Base-by-base conservation (phyloP, 257 asterid species). In the Verbascum thapsus region DNA sequence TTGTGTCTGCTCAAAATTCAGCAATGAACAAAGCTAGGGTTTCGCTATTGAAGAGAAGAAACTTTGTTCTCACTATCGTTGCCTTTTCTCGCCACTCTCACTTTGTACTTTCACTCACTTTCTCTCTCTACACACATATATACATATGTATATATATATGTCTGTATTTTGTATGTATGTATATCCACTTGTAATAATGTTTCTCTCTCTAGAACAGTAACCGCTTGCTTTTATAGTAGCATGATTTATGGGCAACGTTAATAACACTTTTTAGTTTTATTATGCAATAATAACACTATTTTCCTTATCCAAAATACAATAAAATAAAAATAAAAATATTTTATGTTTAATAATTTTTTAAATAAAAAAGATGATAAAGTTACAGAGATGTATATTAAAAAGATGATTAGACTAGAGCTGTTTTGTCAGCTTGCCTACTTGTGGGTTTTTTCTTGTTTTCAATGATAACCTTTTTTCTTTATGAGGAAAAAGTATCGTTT, bases 11-110 rank as follows among this genome's bases (percentile, higher is more conserved):
- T 54, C 53, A 32, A 40, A 63, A 51, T 50, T 43, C 10, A 62
- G 61, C 35, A 64, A 39, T 40, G 52, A 61, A 66, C 63, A 18
- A 35, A 70, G 66, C 73, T 76, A 76, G 85, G 85, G 83, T 76
- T 80, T 80, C 73, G 41, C 58, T 50, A 26, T n/a, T 42, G 67
- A 68, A 53, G 52, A 66, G 67, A 71, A 52, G 63, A 53, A 71
- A 67, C 62, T n/a, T n/a, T 26, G 32, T 26, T 26, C 32, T 18
- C 26, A 50, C 55, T 51, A 59, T 64, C 52, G 37, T 72, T 42
- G 47, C 68, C 44, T 55, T 64, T 37, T 63, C 38, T 67, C 59
- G 37, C 65, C 67, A 13, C 68, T 41, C 61, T 74, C 69, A 63
- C 74, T 48, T 70, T 54, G 72, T 52, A 74, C 70, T 74, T 47